Conservation (phyloP, 208 protist species). For the Wallacemonas collosoma region DNA sequence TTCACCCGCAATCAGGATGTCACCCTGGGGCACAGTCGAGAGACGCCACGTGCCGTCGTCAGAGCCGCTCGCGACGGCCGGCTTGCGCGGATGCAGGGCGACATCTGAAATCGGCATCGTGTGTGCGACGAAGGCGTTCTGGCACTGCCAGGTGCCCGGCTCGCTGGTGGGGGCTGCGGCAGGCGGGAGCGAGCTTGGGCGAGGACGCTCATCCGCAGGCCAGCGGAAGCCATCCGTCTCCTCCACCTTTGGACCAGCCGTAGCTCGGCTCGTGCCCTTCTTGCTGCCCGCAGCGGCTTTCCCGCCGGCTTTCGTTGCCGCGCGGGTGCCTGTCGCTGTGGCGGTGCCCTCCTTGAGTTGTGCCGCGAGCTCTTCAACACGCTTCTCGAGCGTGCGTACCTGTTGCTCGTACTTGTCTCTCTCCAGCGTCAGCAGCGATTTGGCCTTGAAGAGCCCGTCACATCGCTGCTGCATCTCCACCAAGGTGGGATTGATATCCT, state of each 20-base stretch:
- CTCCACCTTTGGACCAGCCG: constrained; percentile 15
- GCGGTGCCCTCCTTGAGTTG: constrained; percentile 22
- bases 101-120: constrained; percentile 87
- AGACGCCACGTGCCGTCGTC: constrained; percentile 97
- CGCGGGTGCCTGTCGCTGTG: neutral
- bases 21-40: constrained; percentile 89
- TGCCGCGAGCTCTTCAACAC: constrained; percentile 56
- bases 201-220: constrained; percentile 67
- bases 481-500: constrained; percentile 79
- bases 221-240: constrained; percentile 50
- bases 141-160: constrained; percentile 60
- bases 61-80: constrained; percentile 94
- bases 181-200: constrained; percentile 9
- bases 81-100: constrained; percentile 93
- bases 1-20: constrained; percentile 94
- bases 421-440: constrained; percentile 82
- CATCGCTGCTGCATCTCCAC: constrained; percentile 81
- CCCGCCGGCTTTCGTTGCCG: neutral
- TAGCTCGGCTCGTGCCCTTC: neutral
- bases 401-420: constrained; percentile 71
- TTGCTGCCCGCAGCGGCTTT: constrained; percentile 12
- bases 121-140: constrained; percentile 79
- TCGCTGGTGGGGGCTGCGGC: constrained; percentile 18
- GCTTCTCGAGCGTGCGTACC: constrained; percentile 65
- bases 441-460: constrained; percentile 80